Evolutionary conservation across 768 basidiomycete genomes (phyloP).

Genomic region (Russula lepida): DNA sequence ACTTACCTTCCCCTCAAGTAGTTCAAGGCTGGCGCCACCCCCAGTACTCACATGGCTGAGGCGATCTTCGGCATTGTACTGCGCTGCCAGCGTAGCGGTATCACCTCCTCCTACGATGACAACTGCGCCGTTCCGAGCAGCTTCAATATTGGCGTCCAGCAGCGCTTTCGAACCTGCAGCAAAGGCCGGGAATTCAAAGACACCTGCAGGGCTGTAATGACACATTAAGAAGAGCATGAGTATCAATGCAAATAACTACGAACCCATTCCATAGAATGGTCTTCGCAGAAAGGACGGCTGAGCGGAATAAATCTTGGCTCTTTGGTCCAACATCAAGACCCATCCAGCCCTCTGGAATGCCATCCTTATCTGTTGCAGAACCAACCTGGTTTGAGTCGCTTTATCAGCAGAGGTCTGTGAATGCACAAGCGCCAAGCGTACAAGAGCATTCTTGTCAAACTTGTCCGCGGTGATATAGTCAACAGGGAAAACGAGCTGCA

Average conservation of each 20-base stretch:
- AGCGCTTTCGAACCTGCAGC: constrained; percentile 77
- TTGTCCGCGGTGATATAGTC: constrained; percentile 94
- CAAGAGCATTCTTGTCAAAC: constrained; percentile 86
- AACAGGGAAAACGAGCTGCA: constrained; percentile 92
- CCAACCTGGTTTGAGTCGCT: constrained; percentile 42
- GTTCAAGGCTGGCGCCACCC: constrained; percentile 86
- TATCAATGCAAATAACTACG: constrained; percentile 22
- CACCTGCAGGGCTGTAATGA: constrained; percentile 75
- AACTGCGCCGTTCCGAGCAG: constrained; percentile 74
- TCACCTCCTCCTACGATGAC: constrained; percentile 97
- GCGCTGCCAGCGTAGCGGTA: constrained; percentile 93
- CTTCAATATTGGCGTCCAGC: constrained; percentile 79
- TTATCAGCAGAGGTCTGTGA: background rate
- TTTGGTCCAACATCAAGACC: constrained; percentile 89
- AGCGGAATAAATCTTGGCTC: constrained; percentile 69
- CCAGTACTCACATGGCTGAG: constrained; percentile 97
- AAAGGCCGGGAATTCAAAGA: constrained; percentile 94
- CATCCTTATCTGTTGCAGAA: constrained; percentile 67
- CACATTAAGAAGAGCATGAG: background rate
- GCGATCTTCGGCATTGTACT: constrained; percentile 74
- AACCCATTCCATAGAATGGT: constrained; percentile 97
- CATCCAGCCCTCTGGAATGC: constrained; percentile 91
- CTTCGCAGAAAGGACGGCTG: constrained; percentile 79
- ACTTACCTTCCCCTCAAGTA: constrained; percentile 93
- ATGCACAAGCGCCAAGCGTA: constrained; percentile 27